Conservation (phyloP, 139 green algal species). For the Monoraphidium neglectum region DNA sequence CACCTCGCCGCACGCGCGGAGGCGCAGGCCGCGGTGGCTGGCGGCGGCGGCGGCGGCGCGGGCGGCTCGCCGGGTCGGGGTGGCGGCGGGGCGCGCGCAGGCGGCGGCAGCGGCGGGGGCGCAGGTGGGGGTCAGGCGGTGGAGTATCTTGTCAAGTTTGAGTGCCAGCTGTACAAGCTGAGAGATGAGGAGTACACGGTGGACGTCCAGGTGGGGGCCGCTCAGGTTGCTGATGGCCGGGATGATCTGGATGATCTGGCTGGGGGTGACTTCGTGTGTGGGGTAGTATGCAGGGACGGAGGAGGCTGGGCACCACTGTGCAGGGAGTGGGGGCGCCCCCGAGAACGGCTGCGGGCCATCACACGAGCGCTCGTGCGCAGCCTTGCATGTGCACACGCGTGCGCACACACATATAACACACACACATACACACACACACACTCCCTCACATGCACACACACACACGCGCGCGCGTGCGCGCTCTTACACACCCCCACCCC, state of each 20-base stretch:
- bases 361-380: background rate
- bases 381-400: background rate
- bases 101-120: no score
- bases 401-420: background rate
- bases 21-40: background rate
- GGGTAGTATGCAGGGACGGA: background rate
- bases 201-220: constrained; percentile 83
- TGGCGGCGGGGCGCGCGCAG: no score
- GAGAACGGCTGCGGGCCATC: no score
- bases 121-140: background rate
- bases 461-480: background rate
- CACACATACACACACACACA: background rate
- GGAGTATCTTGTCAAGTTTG: constrained; percentile 76
- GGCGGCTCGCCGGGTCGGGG: no score
- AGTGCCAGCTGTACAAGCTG: constrained; percentile 95
- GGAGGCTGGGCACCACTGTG: background rate
- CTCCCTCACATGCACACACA: background rate
- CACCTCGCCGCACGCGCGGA: background rate
- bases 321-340: no score
- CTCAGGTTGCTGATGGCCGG: background rate
- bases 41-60: background rate
- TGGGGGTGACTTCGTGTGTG: background rate
- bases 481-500: background rate
- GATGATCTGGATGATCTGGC: background rate
- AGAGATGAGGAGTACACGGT: constrained; percentile 94